A percentile compares a stretch with the other conserved stretches of the same genome.
Conservation (phyloP, 768 basidiomycete species). For the Favolaschia claudopus region DNA sequence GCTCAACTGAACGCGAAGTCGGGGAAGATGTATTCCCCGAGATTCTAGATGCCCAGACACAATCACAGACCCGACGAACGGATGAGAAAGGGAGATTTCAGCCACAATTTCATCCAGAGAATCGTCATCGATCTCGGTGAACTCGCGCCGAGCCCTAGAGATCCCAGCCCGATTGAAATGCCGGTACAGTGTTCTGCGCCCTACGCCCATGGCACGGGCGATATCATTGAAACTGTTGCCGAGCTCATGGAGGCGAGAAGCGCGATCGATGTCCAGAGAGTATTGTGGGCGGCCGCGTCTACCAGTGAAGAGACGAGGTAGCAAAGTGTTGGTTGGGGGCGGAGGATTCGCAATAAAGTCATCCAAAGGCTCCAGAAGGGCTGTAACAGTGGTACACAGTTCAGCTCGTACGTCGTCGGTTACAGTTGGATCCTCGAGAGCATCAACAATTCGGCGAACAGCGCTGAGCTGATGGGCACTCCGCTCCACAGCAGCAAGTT, state of each 20-base stretch:
- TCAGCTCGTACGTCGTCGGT: too few relatives aligned
- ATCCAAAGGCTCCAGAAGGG: not conserved
- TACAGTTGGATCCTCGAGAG: too few relatives aligned
- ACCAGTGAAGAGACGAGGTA: not conserved
- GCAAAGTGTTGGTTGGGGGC: not conserved
- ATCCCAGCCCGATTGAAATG: not conserved
- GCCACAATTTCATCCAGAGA: conserved; percentile 4
- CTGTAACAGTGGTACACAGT: not conserved
- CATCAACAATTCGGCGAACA: too few relatives aligned
- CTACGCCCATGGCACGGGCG: conserved; percentile 10
- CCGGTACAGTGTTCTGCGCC: conserved; percentile 1
- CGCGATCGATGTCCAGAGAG: not conserved
- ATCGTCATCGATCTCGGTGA: conserved; percentile 6
- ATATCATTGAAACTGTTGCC: conserved; percentile 17
- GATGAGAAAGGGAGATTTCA: conserved; percentile 14
- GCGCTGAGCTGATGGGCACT: too few relatives aligned
- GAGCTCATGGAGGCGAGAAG: conserved; percentile 16
- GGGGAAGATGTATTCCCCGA: conserved; percentile 30
- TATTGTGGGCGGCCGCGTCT: not conserved
- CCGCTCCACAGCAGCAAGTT: too few relatives aligned
- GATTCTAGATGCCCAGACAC: conserved; percentile 31
- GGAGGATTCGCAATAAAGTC: conserved; percentile 2
- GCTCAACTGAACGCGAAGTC: conserved; percentile 22
- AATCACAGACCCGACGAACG: conserved; percentile 33
- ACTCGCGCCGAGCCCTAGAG: not conserved